Base-by-base conservation (phyloP, 176 grass and related monocot genomes). In the Carex littledalei region DNA sequence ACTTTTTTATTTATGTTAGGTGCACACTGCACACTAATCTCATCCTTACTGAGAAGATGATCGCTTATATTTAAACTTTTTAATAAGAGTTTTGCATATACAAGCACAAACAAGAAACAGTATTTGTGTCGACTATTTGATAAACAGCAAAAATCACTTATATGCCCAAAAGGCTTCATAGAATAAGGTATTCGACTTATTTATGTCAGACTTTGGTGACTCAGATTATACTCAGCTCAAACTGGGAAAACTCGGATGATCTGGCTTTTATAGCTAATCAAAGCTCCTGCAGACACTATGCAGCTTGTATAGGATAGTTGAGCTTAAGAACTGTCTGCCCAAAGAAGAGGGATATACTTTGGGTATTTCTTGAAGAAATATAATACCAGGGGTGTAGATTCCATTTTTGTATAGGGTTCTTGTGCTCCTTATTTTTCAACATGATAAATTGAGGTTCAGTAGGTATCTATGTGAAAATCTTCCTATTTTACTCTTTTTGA, bases 401-500 rank as follows among this genome's bases (percentile, higher is more conserved):
- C 21, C 24, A 29, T 64, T 10, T 32, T 66, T 12, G 26, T 66
- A 66, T 73, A 22, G 10, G 47, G 72, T 54, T 29, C 47, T 75
- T 52, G 43, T 52, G 10, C n/a, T 21, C 39, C 16, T 70, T 20
- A 75, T 75, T 24, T 76, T 76, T 54, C 20, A 24, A 68, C 65
- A 68, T 53, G 11, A 76, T 26, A 76, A 6, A 54, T 76, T 26
- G 32, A 68, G 15, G 60, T 63, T 53, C 15, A 5, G n/a, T 31
- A 76, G 47, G 21, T 54, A 63, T 52, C 12, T 47, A 76, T 8
- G 21, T 53, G 72, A 54, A 54, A 29, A 68, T 68, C 2, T 15
- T 68, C 31, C 31, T 68, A 68, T 34, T 34, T 37, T 35, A 32
- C 31, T 53, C 72, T 1, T 53, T 31, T 85, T 91, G 47, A 84